These are phyloP conservation scores for Fusarium solani-melongenae DNA, from an alignment of 2,329 filamentous ascomycete genomes.

Conservation along the genomic window DNA sequence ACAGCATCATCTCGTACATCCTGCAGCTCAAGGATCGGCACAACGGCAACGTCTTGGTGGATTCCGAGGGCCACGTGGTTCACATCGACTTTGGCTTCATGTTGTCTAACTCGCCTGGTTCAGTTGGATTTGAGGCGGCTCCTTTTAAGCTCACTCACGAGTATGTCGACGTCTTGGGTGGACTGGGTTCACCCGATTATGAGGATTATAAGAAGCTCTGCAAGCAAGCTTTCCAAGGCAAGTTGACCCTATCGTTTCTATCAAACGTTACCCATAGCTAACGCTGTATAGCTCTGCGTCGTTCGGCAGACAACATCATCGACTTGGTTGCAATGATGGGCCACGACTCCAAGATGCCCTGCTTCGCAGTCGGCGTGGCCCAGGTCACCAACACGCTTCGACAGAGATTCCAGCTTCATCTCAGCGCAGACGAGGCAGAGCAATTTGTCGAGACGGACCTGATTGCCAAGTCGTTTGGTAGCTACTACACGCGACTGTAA, in stretches of 20 bases:
- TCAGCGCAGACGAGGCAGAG: constrained; percentile 85
- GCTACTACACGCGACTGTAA: constrained; percentile 88
- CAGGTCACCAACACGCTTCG: constrained; percentile 77
- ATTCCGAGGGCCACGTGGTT: constrained; percentile 86
- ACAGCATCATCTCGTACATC: constrained; percentile 86
- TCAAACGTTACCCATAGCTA: neutral
- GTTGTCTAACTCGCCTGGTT: constrained; percentile 86
- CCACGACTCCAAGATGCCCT: constrained; percentile 84
- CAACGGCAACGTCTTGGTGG: constrained; percentile 87
- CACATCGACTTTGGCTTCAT: constrained; percentile 94
- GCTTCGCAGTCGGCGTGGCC: constrained; percentile 78
- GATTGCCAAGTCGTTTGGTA: constrained; percentile 83
- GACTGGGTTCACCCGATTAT: constrained; percentile 75
- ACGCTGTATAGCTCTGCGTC: constrained; percentile 69
- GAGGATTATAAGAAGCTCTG: constrained; percentile 82
- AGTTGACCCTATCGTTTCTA: constrained; percentile 35
- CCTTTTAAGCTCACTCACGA: constrained; percentile 89
- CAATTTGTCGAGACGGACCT: constrained; percentile 83
- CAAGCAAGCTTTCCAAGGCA: constrained; percentile 86
- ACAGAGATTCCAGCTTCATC: constrained; percentile 82
- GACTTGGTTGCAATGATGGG: constrained; percentile 89
- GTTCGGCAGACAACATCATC: constrained; percentile 83
- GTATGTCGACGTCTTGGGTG: constrained; percentile 85
- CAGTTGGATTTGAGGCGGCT: constrained; percentile 86
- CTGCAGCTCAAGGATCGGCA: constrained; percentile 88